phyloP scores from a whole-genome alignment of 495 filamentous ascomycete genomes.

The Aspergillus baeticus region DNA sequence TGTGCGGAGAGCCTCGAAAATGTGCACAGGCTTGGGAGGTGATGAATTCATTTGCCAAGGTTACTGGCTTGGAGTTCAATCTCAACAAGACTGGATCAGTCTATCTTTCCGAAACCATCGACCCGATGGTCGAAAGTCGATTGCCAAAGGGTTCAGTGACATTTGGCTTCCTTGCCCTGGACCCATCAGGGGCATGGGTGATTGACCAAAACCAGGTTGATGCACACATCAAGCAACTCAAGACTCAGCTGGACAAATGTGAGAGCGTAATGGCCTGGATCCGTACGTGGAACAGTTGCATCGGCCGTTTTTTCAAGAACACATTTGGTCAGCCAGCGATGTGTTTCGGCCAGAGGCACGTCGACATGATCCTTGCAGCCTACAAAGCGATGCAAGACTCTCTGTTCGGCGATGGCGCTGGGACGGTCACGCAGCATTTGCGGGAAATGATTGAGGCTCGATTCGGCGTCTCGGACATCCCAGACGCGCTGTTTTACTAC shows the following conservation, averaged over 20 bases:
- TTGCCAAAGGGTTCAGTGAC: slow-evolving; percentile 22
- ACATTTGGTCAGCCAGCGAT: slow-evolving; percentile 59
- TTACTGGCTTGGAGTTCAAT: slow-evolving; percentile 53
- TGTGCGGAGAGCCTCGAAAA: slow-evolving; percentile 47
- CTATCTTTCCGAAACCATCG: slow-evolving; percentile 26
- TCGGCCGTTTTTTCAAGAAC: slow-evolving; percentile 54
- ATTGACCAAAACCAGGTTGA: slow-evolving; percentile 55
- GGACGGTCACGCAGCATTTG: slow-evolving; percentile 47
- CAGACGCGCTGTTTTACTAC: slow-evolving; percentile 57
- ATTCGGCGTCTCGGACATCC: slow-evolving; percentile 53
- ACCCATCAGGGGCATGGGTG: slow-evolving; percentile 22
- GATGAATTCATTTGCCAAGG: slow-evolving; percentile 45
- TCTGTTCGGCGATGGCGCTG: slow-evolving; percentile 36
- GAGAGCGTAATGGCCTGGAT: slow-evolving; percentile 56
- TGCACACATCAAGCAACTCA: slow-evolving; percentile 53
- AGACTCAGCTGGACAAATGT: slow-evolving; percentile 46
- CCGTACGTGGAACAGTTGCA: slow-evolving; percentile 61
- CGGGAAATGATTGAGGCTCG: slow-evolving; percentile 45
- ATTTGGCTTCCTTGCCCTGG: slow-evolving; percentile 27
- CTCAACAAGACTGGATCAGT: slow-evolving; percentile 52
- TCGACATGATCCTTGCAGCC: slow-evolving; percentile 54
- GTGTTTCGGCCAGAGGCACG: slow-evolving; percentile 55
- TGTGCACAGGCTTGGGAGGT: slow-evolving; percentile 53
- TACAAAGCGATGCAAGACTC: slow-evolving; percentile 53
- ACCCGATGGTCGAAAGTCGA: slow-evolving; percentile 1